Conservation (phyloP, 352 stramenopile species). For the Globisporangium mamillatum region DNA sequence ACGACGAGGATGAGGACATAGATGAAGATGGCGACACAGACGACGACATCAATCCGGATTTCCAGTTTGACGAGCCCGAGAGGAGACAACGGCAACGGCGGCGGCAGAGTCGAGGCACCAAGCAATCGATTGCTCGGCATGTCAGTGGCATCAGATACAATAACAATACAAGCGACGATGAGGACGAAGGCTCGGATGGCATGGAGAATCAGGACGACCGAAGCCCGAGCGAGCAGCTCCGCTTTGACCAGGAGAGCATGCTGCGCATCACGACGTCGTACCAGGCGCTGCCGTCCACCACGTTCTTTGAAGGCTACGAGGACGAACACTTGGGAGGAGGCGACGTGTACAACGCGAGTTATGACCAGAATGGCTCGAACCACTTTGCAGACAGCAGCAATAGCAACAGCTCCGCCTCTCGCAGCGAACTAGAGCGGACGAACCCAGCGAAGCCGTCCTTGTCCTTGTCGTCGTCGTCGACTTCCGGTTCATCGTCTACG, state of each 20-base stretch:
- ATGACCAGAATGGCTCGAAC: neutral
- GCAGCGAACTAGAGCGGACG: neutral
- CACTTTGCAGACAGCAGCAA: neutral
- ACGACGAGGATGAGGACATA: neutral
- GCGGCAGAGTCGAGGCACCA: neutral
- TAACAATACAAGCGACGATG: neutral
- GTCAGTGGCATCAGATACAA: too few relatives aligned
- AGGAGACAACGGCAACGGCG: neutral
- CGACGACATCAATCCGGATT: constrained; percentile 12
- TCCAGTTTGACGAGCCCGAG: constrained; percentile 15
- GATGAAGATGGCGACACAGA: constrained; percentile 4
- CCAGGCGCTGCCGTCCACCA: constrained; percentile 11
- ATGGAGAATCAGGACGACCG: neutral
- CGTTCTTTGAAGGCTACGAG: constrained; percentile 1
- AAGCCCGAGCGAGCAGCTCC: neutral
- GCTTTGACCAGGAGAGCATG: constrained; percentile 10
- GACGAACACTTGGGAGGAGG: neutral
- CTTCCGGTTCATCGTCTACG: neutral
- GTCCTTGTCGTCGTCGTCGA: neutral
- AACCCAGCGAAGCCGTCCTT: neutral
- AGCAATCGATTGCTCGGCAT: neutral
- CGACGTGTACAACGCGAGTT: neutral
- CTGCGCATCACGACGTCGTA: constrained; percentile 11
- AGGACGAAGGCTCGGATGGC: neutral
- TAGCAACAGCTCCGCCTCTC: neutral